Evolutionary conservation across 73 alveolate species (phyloP).

Genomic region (Durusdinium trenchii): DNA sequence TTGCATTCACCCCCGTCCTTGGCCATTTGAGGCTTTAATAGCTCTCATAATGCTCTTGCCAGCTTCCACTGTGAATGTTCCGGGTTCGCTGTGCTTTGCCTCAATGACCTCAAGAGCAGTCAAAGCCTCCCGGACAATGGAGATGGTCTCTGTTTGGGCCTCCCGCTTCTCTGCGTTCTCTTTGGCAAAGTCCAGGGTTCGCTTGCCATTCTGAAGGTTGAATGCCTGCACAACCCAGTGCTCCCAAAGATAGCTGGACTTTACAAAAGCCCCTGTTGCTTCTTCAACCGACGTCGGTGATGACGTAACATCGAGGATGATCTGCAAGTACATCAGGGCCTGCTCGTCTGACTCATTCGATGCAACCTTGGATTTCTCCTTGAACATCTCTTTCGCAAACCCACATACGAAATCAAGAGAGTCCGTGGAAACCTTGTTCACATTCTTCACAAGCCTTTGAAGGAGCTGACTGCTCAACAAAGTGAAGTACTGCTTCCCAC

Average conservation of each 20-base stretch:
- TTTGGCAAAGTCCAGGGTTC: not conserved
- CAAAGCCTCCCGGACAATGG: too few relatives aligned
- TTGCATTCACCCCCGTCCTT: too few relatives aligned
- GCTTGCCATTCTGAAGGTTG: not conserved
- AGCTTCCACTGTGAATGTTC: too few relatives aligned
- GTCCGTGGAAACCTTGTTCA: not conserved
- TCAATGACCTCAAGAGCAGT: too few relatives aligned
- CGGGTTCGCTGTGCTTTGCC: too few relatives aligned
- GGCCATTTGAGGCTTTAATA: too few relatives aligned
- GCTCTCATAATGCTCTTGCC: too few relatives aligned
- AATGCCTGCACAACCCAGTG: slow-evolving; percentile 14
- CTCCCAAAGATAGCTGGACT: not conserved
- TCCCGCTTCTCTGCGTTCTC: slow-evolving; percentile 29
- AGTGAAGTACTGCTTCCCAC: not conserved
- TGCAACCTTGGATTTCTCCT: not conserved
- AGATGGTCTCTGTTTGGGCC: not conserved
- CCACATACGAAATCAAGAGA: not conserved
- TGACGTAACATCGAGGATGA: not conserved
- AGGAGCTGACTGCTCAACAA: not conserved
- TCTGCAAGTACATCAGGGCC: not conserved
- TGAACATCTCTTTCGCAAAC: not conserved
- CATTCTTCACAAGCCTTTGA: not conserved
- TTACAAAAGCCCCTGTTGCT: not conserved
- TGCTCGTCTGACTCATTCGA: too few relatives aligned
- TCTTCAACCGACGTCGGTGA: not conserved